phyloP scores from a whole-genome alignment of 129 eudicot species.

The Pittosporum tobira region DNA sequence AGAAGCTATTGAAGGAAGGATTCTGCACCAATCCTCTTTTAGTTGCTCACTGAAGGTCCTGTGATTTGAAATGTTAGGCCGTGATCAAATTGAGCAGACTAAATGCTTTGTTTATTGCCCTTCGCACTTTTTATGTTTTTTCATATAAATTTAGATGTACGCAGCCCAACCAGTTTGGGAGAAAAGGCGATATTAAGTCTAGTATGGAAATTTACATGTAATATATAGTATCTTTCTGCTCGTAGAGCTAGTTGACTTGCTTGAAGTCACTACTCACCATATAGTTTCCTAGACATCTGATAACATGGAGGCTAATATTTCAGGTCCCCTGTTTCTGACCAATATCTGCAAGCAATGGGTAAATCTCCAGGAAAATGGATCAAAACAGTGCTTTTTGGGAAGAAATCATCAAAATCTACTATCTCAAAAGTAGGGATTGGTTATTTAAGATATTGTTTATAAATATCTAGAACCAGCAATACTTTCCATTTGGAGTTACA shows the following conservation, averaged over 20 bases:
- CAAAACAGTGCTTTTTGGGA: conserved; percentile 72
- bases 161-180: too few species aligned
- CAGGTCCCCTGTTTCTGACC: conserved; percentile 12
- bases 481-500: too few species aligned
- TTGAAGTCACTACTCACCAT: too few species aligned
- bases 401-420: conserved; percentile 63
- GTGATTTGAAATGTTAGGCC: not conserved
- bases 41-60: not conserved
- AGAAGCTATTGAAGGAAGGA: not conserved
- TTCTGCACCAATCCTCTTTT: not conserved
- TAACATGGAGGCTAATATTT: conserved; percentile 19
- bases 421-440: conserved; percentile 51
- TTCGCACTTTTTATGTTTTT: too few species aligned
- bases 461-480: too few species aligned
- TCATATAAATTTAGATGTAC: too few species aligned
- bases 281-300: too few species aligned
- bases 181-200: too few species aligned
- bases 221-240: not conserved
- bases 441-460: not conserved
- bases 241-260: not conserved
- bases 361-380: conserved; percentile 93
- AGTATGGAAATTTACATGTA: too few species aligned
- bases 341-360: conserved; percentile 41
- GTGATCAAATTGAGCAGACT: not conserved
- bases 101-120: too few species aligned